phyloP scores from a whole-genome alignment of 2,329 filamentous ascomycete genomes.

The Ophiostoma angusticollis region DNA sequence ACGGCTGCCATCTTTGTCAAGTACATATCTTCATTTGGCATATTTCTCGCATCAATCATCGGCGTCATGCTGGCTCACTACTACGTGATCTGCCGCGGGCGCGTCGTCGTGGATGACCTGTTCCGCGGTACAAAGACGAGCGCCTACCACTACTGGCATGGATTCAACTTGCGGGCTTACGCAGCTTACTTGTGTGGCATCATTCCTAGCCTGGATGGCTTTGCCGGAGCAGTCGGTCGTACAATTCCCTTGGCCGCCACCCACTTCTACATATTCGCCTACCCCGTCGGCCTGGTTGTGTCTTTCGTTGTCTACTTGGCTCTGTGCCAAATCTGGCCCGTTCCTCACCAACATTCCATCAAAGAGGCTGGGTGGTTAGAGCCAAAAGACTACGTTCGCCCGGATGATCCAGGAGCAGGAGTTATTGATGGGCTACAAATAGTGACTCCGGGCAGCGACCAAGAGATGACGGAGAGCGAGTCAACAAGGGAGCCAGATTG shows the following conservation, averaged over 20 bases:
- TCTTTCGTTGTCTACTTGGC: constrained; percentile 16
- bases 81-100: constrained; percentile 25
- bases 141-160: constrained; percentile 13
- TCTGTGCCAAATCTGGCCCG: constrained; percentile 13
- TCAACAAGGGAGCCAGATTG: too few relatives aligned
- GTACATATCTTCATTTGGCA: constrained; percentile 29
- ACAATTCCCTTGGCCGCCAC: constrained; percentile 22
- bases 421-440: too few relatives aligned
- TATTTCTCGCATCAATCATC: constrained; percentile 28
- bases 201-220: constrained; percentile 29
- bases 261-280: constrained; percentile 43
- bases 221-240: constrained; percentile 23
- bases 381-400: constrained; percentile 10
- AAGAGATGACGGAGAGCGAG: too few relatives aligned
- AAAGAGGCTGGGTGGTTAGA: constrained; percentile 13
- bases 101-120: constrained; percentile 23
- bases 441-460: too few relatives aligned
- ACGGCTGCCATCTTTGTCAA: constrained; percentile 25
- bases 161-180: constrained; percentile 13
- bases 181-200: constrained; percentile 21
- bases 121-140: constrained; percentile 11
- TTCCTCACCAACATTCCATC: too few relatives aligned
- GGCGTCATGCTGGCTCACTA: constrained; percentile 31
- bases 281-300: constrained; percentile 39
- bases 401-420: too few relatives aligned